phyloP scores from a whole-genome alignment of 2,329 filamentous ascomycete genomes.

The Aspergillus piperis region DNA sequence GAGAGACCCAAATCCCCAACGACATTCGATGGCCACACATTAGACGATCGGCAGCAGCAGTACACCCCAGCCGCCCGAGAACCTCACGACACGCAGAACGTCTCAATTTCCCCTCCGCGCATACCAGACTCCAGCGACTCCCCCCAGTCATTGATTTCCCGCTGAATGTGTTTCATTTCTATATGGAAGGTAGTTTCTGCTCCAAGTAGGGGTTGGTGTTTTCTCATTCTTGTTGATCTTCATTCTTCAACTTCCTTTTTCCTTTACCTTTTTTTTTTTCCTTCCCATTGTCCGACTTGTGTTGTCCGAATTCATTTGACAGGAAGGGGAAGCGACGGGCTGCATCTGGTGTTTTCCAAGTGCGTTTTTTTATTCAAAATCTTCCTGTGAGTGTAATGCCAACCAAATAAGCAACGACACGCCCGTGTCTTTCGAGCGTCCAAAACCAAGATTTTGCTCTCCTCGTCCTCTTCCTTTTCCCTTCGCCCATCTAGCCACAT shows the following conservation, averaged over 20 bases:
- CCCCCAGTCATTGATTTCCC: slow-evolving; percentile 17
- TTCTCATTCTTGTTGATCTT: slow-evolving; percentile 15
- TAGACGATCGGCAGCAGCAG: slow-evolving; percentile 27
- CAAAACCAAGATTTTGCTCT: slow-evolving; percentile 14
- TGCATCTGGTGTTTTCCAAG: slow-evolving; percentile 32
- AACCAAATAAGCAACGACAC: slow-evolving; percentile 34
- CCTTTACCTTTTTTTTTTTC: slow-evolving; percentile 16
- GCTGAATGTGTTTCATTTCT: slow-evolving; percentile 26
- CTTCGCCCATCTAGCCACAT: neutral
- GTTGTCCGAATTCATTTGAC: slow-evolving; percentile 25
- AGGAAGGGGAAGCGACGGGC: slow-evolving; percentile 31
- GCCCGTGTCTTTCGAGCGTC: slow-evolving; percentile 25
- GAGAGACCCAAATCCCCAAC: slow-evolving; percentile 28
- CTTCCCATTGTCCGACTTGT: slow-evolving; percentile 15
- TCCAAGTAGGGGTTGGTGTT: slow-evolving; percentile 25
- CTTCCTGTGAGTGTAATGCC: slow-evolving; percentile 33
- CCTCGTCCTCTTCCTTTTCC: neutral
- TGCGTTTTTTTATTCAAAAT: slow-evolving; percentile 26
- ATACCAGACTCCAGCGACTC: slow-evolving; percentile 25
- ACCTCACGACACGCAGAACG: slow-evolving; percentile 25
- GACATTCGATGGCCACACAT: slow-evolving; percentile 30
- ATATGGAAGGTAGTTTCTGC: slow-evolving; percentile 31
- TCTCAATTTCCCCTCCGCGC: slow-evolving; percentile 20
- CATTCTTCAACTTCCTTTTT: slow-evolving; percentile 15
- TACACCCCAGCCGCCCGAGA: slow-evolving; percentile 21